Percentiles rank a stretch among this genome's conserved stretches.
These are phyloP conservation scores for Ophiostoma pallidulum DNA, from an alignment of 2,329 filamentous ascomycete species.

Conservation along the genomic window DNA sequence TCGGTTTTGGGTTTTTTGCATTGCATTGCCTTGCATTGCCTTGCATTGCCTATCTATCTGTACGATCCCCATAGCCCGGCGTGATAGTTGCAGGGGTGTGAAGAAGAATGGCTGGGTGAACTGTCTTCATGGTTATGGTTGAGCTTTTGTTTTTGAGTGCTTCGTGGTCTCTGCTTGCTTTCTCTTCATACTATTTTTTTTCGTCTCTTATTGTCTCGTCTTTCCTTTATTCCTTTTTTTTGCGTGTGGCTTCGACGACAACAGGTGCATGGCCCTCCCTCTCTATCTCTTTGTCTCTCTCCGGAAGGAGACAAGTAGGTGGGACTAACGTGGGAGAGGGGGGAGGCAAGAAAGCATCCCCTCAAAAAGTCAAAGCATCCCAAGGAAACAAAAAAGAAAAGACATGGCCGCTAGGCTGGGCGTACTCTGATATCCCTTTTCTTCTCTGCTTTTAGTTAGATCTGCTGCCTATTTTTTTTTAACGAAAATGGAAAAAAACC, in stretches of 20 bases:
- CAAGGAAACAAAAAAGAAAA: not conserved
- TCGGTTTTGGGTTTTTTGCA: not conserved
- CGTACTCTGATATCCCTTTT: not conserved
- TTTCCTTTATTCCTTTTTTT: not conserved
- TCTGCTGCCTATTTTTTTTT: not conserved
- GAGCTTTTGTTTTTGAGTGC: not conserved
- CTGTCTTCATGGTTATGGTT: too few relatives aligned
- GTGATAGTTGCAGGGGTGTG: too few relatives aligned
- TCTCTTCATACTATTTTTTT: not conserved
- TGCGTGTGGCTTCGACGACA: too few relatives aligned
- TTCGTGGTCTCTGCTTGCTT: too few relatives aligned
- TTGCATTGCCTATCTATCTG: too few relatives aligned
- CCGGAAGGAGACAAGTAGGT: not conserved
- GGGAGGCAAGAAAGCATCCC: not conserved
- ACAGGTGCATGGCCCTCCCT: not conserved
- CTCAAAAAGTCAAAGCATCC: not conserved
- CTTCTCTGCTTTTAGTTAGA: not conserved
- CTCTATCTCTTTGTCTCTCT: not conserved
- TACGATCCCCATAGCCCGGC: too few relatives aligned
- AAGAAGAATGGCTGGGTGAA: too few relatives aligned
- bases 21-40: not conserved
- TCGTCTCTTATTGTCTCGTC: not conserved
- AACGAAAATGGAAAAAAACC: too few relatives aligned
- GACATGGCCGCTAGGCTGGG: conserved; percentile 6
- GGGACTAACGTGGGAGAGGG: too few relatives aligned